These are phyloP conservation scores for Cordyceps farinosa DNA, from an alignment of 2,329 filamentous ascomycete species.

Conservation along the genomic window DNA sequence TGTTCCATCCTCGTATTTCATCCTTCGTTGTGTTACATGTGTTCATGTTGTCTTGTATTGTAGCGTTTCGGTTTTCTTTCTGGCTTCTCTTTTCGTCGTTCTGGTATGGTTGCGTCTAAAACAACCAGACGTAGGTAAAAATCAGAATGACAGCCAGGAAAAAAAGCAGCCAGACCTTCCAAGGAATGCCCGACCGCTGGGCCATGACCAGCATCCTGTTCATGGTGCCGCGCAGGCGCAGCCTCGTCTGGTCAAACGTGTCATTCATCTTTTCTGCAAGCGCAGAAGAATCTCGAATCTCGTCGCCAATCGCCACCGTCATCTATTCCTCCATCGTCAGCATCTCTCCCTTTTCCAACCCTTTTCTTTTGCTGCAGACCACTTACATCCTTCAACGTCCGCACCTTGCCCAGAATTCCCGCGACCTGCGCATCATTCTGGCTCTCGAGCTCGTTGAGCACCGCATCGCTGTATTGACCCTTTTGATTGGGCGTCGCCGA, in stretches of 20 bases:
- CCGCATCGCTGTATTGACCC: constrained; percentile 89
- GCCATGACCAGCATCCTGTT: constrained; percentile 97
- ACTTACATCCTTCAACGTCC: constrained; percentile 81
- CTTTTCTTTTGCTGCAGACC: neutral
- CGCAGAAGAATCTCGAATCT: constrained; percentile 85
- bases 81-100: no score
- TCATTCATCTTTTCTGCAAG: constrained; percentile 96
- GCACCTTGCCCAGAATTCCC: constrained; percentile 87
- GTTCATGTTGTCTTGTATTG: neutral
- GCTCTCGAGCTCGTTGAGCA: constrained; percentile 88
- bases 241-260: constrained; percentile 78
- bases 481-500: constrained; percentile 70
- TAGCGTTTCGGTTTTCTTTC: neutral
- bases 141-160: constrained; percentile 77
- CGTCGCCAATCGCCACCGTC: constrained; percentile 88
- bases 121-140: constrained; percentile 92
- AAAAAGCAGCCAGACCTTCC: constrained; percentile 90
- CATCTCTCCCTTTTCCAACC: neutral
- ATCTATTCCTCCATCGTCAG: constrained; percentile 52
- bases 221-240: constrained; percentile 87
- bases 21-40: neutral
- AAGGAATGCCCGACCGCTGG: constrained; percentile 86
- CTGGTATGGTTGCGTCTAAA: constrained; percentile 39
- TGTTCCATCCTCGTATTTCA: neutral
- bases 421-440: constrained; percentile 91